Evolutionary conservation across 2,329 filamentous ascomycete species (phyloP), one percentile per base, ranked within the genome.

Genomic region (Venturia nashicola): DNA sequence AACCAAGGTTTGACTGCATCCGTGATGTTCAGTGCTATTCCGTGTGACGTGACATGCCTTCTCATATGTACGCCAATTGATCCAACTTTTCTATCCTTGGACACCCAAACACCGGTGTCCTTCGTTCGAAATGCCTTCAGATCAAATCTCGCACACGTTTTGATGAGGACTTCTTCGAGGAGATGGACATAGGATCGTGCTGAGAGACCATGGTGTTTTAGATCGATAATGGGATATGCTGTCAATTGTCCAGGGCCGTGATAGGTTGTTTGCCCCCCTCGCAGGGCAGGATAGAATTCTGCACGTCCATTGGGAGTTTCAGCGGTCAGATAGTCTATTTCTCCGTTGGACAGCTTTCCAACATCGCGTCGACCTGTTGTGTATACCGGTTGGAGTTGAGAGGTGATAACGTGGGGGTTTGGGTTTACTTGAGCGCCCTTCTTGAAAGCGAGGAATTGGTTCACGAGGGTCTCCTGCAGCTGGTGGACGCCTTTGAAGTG

Each of bases 241-340:
- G 97, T 89, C 60, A 96, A 77, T 74, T 99, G 94, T 0, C 93
- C 93, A 0, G 93, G 94, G 0, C 93, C 94, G 73, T 99, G 94
- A 77, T 96, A 97, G 2, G 94, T 97, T 0, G 90, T 92, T 68
- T 96, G 86, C 0, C 94, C 94, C 66, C 94, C 94, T 63, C 94
- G 86, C n/a, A 86, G 82, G 16, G 90, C 88, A 69, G 86, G 81
- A 54, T 84, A 75, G 69, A 94, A 84, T n/a, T 83, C 78, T 3
- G 87, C 88, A 34, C 72, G 69, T 43, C 77, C 77, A 18, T 34
- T 36, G 5, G 27, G 51, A 8, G 51, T 57, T 40, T 72, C 65
- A 40, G 71, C 67, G 57, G 76, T 69, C 42, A 80, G 69, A 67
- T 74, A 72, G 36, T 65, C 71, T 1, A 77, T 74, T 68, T 87